Base-by-base conservation (phyloP, 2,329 filamentous ascomycete species). In the Rhinocladiella similis region DNA sequence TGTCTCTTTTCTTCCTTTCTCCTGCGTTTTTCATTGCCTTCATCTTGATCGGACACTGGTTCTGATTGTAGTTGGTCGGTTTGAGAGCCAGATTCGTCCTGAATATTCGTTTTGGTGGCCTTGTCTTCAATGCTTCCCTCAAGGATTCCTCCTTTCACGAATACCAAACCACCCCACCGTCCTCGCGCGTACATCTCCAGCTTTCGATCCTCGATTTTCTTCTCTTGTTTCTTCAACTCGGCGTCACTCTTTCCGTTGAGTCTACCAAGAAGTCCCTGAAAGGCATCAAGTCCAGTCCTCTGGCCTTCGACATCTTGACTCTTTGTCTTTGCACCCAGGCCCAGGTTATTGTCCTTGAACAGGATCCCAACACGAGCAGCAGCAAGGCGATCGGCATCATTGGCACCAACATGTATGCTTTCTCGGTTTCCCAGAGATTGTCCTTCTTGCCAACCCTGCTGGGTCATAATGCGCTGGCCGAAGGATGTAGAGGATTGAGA, bases 361-460 rank as follows among this genome's bases (percentile, higher is more conserved):
- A 63, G 20, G 2, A 65, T 50, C 2, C 56, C 56, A 1, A 66
- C 59, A 19, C 59, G 55, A 3, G 64, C 63, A 19, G 63, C 61
- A n/a, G 61, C 59, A n/a, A 63, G 59, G 2, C 61, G 57, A 29
- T 60, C 56, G 5, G 52, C 50, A 33, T 63, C 56, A 22, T 50
- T 51, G 5, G 51, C 22, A 10, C 52, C 61, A 22, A 51, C 33
- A 16, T 96, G 91, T 0, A 85, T 75, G 6, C 91, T 86, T 69
- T 91, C 81, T 66, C 87, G 82, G 3, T 87, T 89, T 52, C 94
- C 94, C 19, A 99, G 83, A 51, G 84, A 89, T 63, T 88, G 82
- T 35, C 94, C 94, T 0, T 92, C 91, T 59, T 87, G 83, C 94
- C 94, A 99, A 63, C 94, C 94, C 68, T 97, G 91, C 14, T 88